A percentile compares a stretch with the other conserved stretches of the same genome.
Evolutionary conservation across 352 stramenopile species (phyloP).

Genomic region (Phytopythium delawarense): DNA sequence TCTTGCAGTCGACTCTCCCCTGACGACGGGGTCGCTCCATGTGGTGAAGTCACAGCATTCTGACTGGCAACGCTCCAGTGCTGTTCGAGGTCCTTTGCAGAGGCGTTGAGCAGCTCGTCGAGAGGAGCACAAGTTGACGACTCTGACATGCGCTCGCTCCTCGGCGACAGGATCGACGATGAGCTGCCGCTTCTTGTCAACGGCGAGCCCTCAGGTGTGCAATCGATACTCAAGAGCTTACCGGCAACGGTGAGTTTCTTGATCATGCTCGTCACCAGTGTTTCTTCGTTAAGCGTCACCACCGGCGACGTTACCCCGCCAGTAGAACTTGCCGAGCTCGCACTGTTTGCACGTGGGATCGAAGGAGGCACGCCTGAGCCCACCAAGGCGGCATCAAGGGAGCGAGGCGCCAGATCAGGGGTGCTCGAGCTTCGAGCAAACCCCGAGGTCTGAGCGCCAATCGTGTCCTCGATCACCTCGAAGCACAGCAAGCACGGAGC

Average conservation of each 20-base stretch:
- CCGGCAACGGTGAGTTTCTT: constrained; percentile 65
- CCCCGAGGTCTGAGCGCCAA: constrained; percentile 3
- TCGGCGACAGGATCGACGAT: not conserved
- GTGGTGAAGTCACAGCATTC: not conserved
- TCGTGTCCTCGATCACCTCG: constrained; percentile 72
- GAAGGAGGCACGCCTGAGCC: not conserved
- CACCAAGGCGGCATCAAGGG: not conserved
- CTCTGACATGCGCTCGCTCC: constrained; percentile 2
- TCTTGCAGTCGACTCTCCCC: constrained; percentile 10
- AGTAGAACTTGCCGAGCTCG: constrained; percentile 8
- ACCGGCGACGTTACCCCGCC: constrained; percentile 20
- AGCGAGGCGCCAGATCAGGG: not conserved
- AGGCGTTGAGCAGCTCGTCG: constrained; percentile 1
- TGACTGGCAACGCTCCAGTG: not conserved
- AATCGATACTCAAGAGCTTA: constrained; percentile 40
- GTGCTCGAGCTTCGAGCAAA: not conserved
- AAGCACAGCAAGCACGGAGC: constrained; percentile 74
- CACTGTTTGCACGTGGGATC: constrained; percentile 9
- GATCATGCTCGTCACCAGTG: constrained; percentile 37
- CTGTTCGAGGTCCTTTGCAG: constrained; percentile 3
- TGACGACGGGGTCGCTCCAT: constrained; percentile 5
- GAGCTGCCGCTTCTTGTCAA: constrained; percentile 7
- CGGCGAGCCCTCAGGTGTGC: constrained; percentile 12
- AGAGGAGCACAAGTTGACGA: not conserved
- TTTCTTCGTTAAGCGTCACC: constrained; percentile 31